These are phyloP conservation scores for Suillus occidentalis DNA, from an alignment of 768 basidiomycete species.

Conservation along the genomic window DNA sequence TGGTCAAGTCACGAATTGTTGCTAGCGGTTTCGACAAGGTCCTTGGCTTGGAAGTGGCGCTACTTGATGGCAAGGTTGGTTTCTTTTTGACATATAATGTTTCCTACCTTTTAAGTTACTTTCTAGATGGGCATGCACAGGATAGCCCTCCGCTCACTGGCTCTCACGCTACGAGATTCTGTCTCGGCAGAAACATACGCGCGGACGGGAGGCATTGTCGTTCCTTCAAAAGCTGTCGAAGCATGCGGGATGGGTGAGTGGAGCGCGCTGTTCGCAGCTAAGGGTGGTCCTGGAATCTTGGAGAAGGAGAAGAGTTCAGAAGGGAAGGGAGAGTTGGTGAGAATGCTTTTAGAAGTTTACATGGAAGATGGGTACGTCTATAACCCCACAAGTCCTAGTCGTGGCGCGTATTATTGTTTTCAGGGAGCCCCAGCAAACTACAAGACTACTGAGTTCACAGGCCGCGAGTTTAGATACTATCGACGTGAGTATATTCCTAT, in stretches of 20 bases:
- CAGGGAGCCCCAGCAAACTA: conserved; percentile 60
- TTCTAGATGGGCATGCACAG: conserved; percentile 2
- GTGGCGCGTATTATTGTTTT: conserved; percentile 1
- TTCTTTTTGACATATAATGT: neutral
- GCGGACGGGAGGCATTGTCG: conserved; percentile 71
- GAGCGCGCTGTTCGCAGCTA: conserved; percentile 26
- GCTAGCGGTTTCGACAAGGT: conserved; percentile 41
- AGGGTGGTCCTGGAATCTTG: conserved; percentile 30
- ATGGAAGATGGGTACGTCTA: conserved; percentile 68
- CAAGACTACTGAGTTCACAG: conserved; percentile 76
- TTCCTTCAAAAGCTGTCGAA: conserved; percentile 66
- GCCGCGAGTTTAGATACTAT: conserved; percentile 73
- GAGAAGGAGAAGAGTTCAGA: conserved; percentile 41
- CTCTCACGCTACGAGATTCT: conserved; percentile 58
- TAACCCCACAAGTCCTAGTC: neutral
- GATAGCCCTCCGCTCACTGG: conserved; percentile 2
- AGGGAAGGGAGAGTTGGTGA: conserved; percentile 60
- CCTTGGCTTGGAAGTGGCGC: conserved; percentile 71
- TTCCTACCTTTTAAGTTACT: neutral
- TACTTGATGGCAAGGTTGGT: conserved; percentile 75
- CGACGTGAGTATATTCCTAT: conserved; percentile 53
- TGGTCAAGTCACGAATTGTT: conserved; percentile 22
- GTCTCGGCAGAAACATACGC: conserved; percentile 87
- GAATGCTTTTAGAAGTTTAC: conserved; percentile 77
- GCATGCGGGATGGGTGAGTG: conserved; percentile 41